Conservation (phyloP, 257 asterid genomes). For the Pogostemon cablin region DNA sequence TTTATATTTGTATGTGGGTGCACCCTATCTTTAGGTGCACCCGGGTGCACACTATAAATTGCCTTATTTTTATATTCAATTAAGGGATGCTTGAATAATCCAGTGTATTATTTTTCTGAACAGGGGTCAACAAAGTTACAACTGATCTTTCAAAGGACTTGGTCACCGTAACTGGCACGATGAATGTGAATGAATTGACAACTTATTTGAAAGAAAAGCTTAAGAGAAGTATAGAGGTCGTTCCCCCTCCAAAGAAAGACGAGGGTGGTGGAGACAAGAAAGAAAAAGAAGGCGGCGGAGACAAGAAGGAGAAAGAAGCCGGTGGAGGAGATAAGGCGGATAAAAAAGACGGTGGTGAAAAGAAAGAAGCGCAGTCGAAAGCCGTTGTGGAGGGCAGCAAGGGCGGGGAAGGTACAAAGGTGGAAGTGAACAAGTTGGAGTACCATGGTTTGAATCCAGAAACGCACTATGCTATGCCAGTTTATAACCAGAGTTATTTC, state of each 20-base stretch:
- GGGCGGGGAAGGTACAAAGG: slow-evolving; percentile 40
- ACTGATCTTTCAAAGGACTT: slow-evolving; percentile 63
- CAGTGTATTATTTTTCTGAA: background rate
- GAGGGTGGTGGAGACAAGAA: slow-evolving; percentile 50
- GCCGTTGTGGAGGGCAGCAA: slow-evolving; percentile 36
- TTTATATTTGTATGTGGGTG: too few species aligned
- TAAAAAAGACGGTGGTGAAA: slow-evolving; percentile 32
- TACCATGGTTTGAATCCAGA: slow-evolving; percentile 46
- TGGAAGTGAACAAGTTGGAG: slow-evolving; percentile 64
- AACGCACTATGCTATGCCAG: slow-evolving; percentile 54
- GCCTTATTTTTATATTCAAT: background rate
- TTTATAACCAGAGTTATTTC: slow-evolving; percentile 53
- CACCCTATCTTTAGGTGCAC: too few species aligned
- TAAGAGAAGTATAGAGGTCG: slow-evolving; percentile 54
- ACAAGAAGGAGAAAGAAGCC: slow-evolving; percentile 17
- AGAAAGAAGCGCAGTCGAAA: slow-evolving; percentile 35
- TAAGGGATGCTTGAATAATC: background rate
- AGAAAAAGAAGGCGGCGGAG: slow-evolving; percentile 32
- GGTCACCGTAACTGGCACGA: slow-evolving; percentile 72
- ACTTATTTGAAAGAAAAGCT: slow-evolving; percentile 69
- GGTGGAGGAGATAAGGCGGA: slow-evolving; percentile 32
- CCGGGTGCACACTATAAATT: too few species aligned
- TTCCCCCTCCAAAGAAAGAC: slow-evolving; percentile 70
- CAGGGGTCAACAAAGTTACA: slow-evolving; percentile 68
- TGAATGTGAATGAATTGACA: slow-evolving; percentile 69